A percentile compares a stretch with the other conserved stretches of the same genome.
Conservation (phyloP, 768 basidiomycete species). For the Auriculariales sp. region DNA sequence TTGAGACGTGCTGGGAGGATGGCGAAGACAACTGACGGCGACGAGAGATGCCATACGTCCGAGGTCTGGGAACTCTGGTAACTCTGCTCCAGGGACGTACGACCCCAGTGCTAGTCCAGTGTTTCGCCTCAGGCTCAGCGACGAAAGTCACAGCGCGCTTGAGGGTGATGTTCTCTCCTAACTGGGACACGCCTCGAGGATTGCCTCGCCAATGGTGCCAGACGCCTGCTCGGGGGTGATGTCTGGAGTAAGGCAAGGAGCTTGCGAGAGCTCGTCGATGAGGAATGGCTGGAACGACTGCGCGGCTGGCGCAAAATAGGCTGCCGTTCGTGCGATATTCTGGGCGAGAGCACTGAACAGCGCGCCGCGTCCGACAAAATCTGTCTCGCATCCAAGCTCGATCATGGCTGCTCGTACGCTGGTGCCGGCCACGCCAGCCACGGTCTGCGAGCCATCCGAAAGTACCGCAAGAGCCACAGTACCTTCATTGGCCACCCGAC, state of each 20-base stretch:
- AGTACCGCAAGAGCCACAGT: slow-evolving; percentile 65
- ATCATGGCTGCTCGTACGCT: slow-evolving; percentile 70
- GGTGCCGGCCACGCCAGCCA: slow-evolving; percentile 20
- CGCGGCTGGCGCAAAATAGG: slow-evolving; percentile 45
- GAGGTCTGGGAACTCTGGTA: slow-evolving; percentile 27
- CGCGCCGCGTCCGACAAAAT: slow-evolving; percentile 83
- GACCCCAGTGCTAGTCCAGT: slow-evolving; percentile 33
- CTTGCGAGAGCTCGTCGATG: slow-evolving; percentile 38
- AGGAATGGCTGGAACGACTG: slow-evolving; percentile 32
- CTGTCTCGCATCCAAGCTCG: slow-evolving; percentile 92
- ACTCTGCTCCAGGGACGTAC: slow-evolving; percentile 52
- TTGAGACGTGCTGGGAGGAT: slow-evolving; percentile 25
- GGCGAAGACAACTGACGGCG: slow-evolving; percentile 29
- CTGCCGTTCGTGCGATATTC: slow-evolving; percentile 74
- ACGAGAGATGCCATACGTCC: slow-evolving; percentile 49
- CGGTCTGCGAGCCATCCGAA: slow-evolving; percentile 38
- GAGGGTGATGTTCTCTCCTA: slow-evolving; percentile 67
- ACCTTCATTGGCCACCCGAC: slow-evolving; percentile 63
- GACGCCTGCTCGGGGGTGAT: slow-evolving; percentile 15
- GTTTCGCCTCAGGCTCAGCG: slow-evolving; percentile 18
- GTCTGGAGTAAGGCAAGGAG: slow-evolving; percentile 48
- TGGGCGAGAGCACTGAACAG: slow-evolving; percentile 63
- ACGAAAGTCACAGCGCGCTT: slow-evolving; percentile 38
- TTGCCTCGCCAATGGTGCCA: slow-evolving; percentile 43
- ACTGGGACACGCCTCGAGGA: slow-evolving; percentile 55